Evolutionary conservation across 208 protist genomes (phyloP), one percentile per base, ranked within the genome.

Genomic region (Crithidia mellificae): DNA sequence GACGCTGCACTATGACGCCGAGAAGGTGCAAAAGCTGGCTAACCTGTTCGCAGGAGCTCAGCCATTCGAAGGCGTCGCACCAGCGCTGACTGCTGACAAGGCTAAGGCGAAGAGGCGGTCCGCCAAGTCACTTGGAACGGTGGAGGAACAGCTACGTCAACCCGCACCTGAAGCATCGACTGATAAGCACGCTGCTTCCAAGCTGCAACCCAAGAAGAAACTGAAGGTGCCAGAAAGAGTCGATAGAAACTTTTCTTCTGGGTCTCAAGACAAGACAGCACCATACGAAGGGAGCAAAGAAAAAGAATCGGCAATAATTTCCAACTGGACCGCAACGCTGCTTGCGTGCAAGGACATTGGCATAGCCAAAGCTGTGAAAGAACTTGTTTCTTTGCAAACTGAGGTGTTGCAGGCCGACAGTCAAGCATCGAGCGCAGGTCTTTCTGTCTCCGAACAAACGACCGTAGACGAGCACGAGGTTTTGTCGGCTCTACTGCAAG

Each of bases 1-100:
- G 14, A 61, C 56, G 9, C 55, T 76, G 29, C 63, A 70, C 22
- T 76, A 76, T 32, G 63, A 70, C 44, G 39, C 20, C 17, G 41
- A 15, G 1, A 76, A 70, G 30, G 63, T 76, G n/a, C 44, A 36
- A 27, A 53, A 66, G 29, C 50, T 76, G 47, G 49, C 63, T 20
- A 39, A 61, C 22, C 14, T 76, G 6, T 61, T 76, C 29, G 38
- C 62, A 2, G 70, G 70, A 22, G 43, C 46, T 12, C 2, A 7
- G 17, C 25, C 12, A 30, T 6, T n/a, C n/a, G n/a, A 44, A 12
- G 6, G 19, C 2, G 27, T 44, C n/a, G 2, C 53, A 24, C 2
- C 50, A 27, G 15, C 46, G 6, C 20, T 11, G 9, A 30, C 19
- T n/a, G n/a, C n/a, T n/a, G 34, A 38, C 34, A 11, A 11, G 34